phyloP scores from a whole-genome alignment of 352 stramenopile species.

The Phytopythium litorale region DNA sequence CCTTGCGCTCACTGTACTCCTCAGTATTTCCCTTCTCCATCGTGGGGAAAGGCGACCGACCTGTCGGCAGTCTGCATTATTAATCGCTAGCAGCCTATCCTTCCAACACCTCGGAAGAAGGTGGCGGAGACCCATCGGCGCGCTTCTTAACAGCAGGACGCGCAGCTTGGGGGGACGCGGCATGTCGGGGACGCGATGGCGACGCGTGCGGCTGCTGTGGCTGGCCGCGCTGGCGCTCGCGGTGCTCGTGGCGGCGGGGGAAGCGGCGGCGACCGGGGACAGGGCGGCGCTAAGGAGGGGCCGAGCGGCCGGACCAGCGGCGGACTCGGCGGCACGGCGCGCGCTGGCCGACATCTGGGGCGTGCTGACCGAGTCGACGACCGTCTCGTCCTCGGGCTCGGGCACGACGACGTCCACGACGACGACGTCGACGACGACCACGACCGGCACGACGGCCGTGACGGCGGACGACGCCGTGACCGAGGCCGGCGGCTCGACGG shows the following conservation, averaged over 20 bases:
- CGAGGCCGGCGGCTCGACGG: neutral
- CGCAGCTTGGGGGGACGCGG: neutral
- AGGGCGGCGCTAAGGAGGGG: neutral
- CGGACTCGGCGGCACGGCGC: neutral
- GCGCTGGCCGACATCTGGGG: slow-evolving; percentile 7
- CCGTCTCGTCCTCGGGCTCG: neutral
- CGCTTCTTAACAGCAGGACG: no score
- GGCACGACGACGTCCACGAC: neutral
- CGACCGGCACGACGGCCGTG: neutral
- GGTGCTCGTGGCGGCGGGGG: neutral
- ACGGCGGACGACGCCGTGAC: slow-evolving; percentile 3
- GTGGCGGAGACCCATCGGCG: no score
- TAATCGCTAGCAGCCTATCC: no score
- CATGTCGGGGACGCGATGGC: neutral
- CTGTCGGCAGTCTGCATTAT: no score
- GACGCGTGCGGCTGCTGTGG: slow-evolving; percentile 1
- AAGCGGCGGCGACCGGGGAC: neutral
- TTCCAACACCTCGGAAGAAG: no score
- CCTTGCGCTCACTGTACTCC: neutral
- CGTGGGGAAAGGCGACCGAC: neutral
- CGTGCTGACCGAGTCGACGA: slow-evolving; percentile 4
- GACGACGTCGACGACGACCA: neutral
- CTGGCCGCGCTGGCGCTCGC: neutral
- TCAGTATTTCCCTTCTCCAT: neutral
- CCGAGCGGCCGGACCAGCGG: neutral